These are phyloP conservation scores for Salicornia ramosissima DNA, from an alignment of 148 eudicot genomes.

Conservation along the genomic window DNA sequence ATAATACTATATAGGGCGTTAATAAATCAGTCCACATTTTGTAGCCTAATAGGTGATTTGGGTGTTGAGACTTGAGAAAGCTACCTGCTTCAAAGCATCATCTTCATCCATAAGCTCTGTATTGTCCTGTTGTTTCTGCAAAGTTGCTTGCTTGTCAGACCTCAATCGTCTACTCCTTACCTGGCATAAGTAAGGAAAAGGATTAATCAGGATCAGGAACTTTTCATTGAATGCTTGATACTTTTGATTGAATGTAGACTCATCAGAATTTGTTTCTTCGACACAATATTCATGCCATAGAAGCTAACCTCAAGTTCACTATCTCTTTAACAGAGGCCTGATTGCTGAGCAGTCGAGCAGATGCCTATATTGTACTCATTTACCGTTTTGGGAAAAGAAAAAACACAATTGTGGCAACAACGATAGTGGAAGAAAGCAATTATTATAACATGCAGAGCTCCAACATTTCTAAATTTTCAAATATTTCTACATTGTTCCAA, in stretches of 20 bases:
- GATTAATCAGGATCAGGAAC: neutral
- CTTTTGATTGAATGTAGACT: neutral
- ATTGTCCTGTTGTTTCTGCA: constrained; percentile 27
- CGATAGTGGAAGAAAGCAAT: neutral
- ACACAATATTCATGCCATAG: no score
- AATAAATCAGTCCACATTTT: neutral
- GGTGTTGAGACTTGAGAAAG: neutral
- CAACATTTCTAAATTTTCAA: neutral
- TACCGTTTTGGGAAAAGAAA: neutral
- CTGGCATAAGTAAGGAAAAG: constrained; percentile 32
- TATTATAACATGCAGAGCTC: neutral
- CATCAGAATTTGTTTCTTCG: neutral
- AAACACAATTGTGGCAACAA: neutral
- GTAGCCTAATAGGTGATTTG: neutral
- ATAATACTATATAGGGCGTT: no score
- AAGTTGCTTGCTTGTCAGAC: constrained; percentile 40
- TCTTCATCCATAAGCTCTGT: constrained; percentile 58
- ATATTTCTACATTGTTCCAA: neutral
- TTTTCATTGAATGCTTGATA: neutral
- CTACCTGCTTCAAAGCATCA: constrained; percentile 68
- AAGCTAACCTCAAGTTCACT: neutral
- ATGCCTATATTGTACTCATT: no score
- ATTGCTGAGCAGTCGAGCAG: neutral
- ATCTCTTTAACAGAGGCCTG: neutral
- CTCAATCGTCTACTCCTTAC: constrained; percentile 31